Conservation (phyloP, 805 yeast species). For the Lipomyces lipofer region DNA sequence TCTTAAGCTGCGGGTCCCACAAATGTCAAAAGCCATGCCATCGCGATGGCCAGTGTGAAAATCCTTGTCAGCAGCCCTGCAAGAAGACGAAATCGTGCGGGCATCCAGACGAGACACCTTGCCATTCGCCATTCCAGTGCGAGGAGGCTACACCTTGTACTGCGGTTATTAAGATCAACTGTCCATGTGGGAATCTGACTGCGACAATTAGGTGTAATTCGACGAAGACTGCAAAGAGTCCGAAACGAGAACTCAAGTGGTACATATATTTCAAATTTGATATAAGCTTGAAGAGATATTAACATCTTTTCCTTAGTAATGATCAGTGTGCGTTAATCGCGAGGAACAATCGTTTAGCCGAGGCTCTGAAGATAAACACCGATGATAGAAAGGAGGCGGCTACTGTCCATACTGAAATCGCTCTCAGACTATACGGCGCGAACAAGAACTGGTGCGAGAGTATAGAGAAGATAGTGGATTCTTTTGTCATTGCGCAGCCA, state of each 20-base stretch:
- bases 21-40: conserved; percentile 60
- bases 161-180: conserved; percentile 51
- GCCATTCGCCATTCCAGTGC: conserved; percentile 57
- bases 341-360: conserved; percentile 61
- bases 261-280: not conserved
- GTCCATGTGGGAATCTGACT: conserved; percentile 64
- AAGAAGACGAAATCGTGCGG: conserved; percentile 58
- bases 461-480: conserved; percentile 56
- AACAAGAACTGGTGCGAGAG: conserved; percentile 70
- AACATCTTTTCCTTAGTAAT: conserved; percentile 42
- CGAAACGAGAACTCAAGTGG: conserved; percentile 53
- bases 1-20: conserved; percentile 52
- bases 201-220: conserved; percentile 60
- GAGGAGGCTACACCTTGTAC: conserved; percentile 53
- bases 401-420: conserved; percentile 47
- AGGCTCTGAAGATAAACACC: conserved; percentile 55
- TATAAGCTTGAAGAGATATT: not conserved
- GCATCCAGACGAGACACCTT: conserved; percentile 61
- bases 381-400: conserved; percentile 32
- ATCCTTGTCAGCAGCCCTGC: conserved; percentile 62
- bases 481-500: conserved; percentile 46
- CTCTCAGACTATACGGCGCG: conserved; percentile 49
- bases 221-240: conserved; percentile 37
- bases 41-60: conserved; percentile 57
- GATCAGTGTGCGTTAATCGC: conserved; percentile 63